Base-by-base conservation (phyloP, 257 asterid species). In the Solanum lycopersicoides region DNA sequence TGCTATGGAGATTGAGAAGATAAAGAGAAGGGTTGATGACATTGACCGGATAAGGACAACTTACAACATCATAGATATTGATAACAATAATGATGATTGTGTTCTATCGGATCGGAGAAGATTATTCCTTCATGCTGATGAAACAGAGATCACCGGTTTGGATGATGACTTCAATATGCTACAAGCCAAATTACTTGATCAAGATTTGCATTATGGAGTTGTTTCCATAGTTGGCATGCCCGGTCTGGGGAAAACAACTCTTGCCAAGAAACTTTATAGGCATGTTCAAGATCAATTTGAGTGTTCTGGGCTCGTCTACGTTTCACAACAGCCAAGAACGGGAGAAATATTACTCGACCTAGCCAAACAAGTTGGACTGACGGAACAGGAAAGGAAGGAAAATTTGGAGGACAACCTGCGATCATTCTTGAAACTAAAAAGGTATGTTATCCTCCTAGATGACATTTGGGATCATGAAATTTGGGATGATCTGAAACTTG, bases 381-480 rank as follows among this genome's bases (percentile, higher is more conserved):
- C 15, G 6, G 50, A 44, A 3, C 1, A 44, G 15, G 6, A 44
- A 44, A 44, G 50, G 50, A 44, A 44, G 12, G 75, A 82, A 6
- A 25, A 59, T 9, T 9, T 77, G 47, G 89, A 66, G 83, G 41
- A 10, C 28, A 85, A 68, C 37, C 84, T 89, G 14, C 2, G 4
- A 39, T 63, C 77, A 15, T 32, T 42, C 23, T 76, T 84, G 32
- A 18, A 21, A 68, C 42, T 6, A 11, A 83, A 76, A 69, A 84
- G 88, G 88, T 87, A 44, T 65, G 20, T 89, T 18, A 34, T 89
- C 5, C 63, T 87, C 35, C 53, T 89, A 39, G 91, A 87, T 84
- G 89, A 89, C 44, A 39, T 89, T 32, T 89, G 91, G 91, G 9
- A 87, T 45, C 2, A 1, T 84, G 85, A 89, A 34, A 66, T 89